Evolutionary conservation across 805 yeast species (phyloP), one percentile per base, ranked within the genome.

Genomic region (Candida coquimbonensis): DNA sequence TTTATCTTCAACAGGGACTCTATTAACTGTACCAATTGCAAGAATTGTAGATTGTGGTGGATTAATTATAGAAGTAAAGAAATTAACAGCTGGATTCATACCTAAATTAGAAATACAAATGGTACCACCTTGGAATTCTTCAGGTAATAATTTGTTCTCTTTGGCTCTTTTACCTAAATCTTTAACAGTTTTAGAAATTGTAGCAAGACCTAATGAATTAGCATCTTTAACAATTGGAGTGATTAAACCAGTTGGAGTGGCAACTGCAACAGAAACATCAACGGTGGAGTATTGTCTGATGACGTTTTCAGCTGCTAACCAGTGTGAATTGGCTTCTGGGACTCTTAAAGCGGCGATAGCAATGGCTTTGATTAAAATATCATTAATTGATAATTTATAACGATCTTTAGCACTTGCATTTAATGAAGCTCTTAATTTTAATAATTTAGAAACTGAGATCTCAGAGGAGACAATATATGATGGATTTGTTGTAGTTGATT

Each of bases 71-170:
- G 99, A 91, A 29, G 99, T 91, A 81, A 93, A 93, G 65, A 84
- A 62, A 53, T 81, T 75, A 40, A 91, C 97, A 46, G 99, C 98
- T 48, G 73, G 79, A 81, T 93, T 93, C 99, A 93, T 93, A 65
- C 99, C 99, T 77, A 93, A 75, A 83, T 93, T 93, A 55, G 98
- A 93, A 63, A 93, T 91, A 67, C 97, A 89, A 68, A 93, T 87
- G 58, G 99, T 90, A 64, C 99, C 99, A 61, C 99, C 99, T 78
- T 88, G 96, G 83, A 86, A 93, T 74, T 93, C 99, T 68, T 88
- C 95, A 52, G 99, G 99, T 54, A 71, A 64, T 66, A 93, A 81
- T 75, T 91, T 93, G 71, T 88, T 89, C 49, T 77, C 88, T 70
- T 91, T 89, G 51, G 99, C 99, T 70, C 93, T 87, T 77, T 86